Base-by-base conservation (phyloP, 495 filamentous ascomycete genomes). In the Penicillium ochrochloron region DNA sequence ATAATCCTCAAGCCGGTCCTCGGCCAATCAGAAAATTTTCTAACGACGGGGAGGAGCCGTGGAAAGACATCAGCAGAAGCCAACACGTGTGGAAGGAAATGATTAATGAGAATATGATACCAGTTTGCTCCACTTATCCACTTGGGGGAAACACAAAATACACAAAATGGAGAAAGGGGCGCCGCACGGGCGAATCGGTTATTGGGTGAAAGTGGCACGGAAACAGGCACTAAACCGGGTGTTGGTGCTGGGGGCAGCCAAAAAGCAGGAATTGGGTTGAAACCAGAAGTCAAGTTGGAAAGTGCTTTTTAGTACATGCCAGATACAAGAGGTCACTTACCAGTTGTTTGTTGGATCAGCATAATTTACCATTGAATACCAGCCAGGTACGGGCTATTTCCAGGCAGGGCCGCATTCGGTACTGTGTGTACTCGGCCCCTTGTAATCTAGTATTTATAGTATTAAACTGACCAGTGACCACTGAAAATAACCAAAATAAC, bases 351-450 rank as follows among this genome's bases (percentile, higher is more conserved):
- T 17, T 42, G 39, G 39, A 42, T 42, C n/a, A 33, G 31, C 15
- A 42, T 23, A 12, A 19, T 12, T 23, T 12, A 21, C 19, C 42
- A 25, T 48, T 11, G 25, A 46, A 25, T 48, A 48, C 44, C 44
- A 48, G 57, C 23, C 59, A 39, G 37, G 35, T 56, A 34, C 21
- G n/a, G n/a, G 17, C 53, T 35, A 12, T 17, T 55, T 17, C 54
- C 56, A 44, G 54, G 21, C 23, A 14, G 44, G 25, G 34, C 68
- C 66, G 66, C 44, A 71, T 68, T 57, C 65, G 67, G 70, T 68
- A 72, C 54, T 70, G 54, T 72, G 70, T 70, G 58, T 61, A 59
- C 60, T 67, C 14, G 46, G 12, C 12, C 10, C 48, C 25, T 52
- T 29, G 48, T 52, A 52, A 50, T 27, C 0, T 37, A 4, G 42